Evolutionary conservation across 2,329 filamentous ascomycete genomes (phyloP).

Genomic region (Neoascochyta sp.): DNA sequence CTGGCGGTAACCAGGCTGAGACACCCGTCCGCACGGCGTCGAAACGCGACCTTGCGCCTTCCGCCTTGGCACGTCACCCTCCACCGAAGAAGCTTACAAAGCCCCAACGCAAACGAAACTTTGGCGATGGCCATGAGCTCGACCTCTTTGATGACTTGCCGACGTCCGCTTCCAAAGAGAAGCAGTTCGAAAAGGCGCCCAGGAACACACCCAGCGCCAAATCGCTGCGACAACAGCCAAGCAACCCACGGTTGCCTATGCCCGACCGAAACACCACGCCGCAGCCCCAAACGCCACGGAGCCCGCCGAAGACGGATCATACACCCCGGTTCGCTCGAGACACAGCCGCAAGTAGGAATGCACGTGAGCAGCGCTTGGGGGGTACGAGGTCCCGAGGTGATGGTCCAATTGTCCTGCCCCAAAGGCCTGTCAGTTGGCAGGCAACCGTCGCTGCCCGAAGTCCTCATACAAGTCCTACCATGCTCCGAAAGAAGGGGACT

Average conservation of each 20-base stretch:
- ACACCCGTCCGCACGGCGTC: constrained; percentile 46
- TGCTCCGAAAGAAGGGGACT: constrained; percentile 47
- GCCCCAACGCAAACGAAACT: constrained; percentile 44
- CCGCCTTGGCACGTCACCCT: constrained; percentile 50
- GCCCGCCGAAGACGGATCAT: constrained; percentile 48
- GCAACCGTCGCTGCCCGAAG: constrained; percentile 51
- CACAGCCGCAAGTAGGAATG: constrained; percentile 63
- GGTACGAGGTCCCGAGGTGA: constrained; percentile 43
- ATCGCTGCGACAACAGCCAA: constrained; percentile 52
- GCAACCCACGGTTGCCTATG: constrained; percentile 41
- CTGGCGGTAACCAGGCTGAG: constrained; percentile 47
- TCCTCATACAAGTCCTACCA: constrained; percentile 49
- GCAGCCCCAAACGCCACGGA: constrained; percentile 54
- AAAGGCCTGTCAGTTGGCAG: constrained; percentile 58
- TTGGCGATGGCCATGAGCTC: constrained; percentile 88
- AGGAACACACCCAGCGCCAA: constrained; percentile 65
- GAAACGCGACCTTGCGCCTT: constrained; percentile 47
- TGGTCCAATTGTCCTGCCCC: constrained; percentile 46
- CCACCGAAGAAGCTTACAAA: constrained; percentile 49
- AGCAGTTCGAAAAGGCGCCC: constrained; percentile 77
- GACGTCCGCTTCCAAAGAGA: constrained; percentile 78
- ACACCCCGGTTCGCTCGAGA: constrained; percentile 64
- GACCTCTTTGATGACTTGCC: constrained; percentile 93
- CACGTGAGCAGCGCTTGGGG: constrained; percentile 58
- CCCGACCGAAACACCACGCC: constrained; percentile 48